Conservation (phyloP, 345 rosid genomes). For the Abelmoschus esculentus region DNA sequence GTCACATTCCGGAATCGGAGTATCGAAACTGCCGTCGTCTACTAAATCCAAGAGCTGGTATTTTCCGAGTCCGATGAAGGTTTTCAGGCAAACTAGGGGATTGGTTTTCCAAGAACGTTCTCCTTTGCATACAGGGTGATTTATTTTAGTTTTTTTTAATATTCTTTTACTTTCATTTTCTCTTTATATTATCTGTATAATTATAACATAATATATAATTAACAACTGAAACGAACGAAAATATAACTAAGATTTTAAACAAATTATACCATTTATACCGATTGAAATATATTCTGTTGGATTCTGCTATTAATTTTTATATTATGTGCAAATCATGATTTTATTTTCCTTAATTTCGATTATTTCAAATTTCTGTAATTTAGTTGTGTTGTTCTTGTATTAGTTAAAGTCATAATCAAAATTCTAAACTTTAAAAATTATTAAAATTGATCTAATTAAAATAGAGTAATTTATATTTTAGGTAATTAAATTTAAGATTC, state of each 20-base stretch:
- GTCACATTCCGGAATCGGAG: slow-evolving; percentile 23
- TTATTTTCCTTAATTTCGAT: too few relatives aligned
- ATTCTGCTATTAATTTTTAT: too few relatives aligned
- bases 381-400: too few relatives aligned
- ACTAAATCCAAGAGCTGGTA: slow-evolving; percentile 55
- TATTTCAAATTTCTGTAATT: too few relatives aligned
- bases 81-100: slow-evolving; percentile 56
- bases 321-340: too few relatives aligned
- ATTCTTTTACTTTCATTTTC: too few relatives aligned
- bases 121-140: slow-evolving; percentile 71
- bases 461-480: too few relatives aligned
- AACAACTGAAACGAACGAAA: background rate
- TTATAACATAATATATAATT: background rate
- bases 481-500: too few relatives aligned
- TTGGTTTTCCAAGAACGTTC: slow-evolving; percentile 53
- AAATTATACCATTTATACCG: background rate
- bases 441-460: too few relatives aligned
- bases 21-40: slow-evolving; percentile 19
- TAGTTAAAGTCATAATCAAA: too few relatives aligned
- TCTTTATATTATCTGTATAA: background rate
- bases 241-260: background rate
- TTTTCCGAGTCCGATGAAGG: slow-evolving; percentile 88
- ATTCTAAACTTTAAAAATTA: too few relatives aligned
- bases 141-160: background rate
- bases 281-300: too few relatives aligned